Base-by-base conservation (phyloP, 495 filamentous ascomycete genomes). In the Trichoderma gamsii region DNA sequence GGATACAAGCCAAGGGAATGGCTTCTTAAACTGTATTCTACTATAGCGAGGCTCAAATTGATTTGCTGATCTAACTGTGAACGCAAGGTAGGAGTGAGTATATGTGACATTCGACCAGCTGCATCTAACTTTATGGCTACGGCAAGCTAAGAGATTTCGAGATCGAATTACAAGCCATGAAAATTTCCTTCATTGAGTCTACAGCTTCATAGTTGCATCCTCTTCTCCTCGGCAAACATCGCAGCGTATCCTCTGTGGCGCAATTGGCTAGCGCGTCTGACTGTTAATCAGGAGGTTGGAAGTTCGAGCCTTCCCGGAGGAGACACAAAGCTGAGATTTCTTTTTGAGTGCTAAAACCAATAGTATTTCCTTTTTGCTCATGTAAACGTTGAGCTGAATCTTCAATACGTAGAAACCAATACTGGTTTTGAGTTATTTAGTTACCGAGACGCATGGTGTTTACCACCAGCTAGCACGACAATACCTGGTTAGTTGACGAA, bases 1-100 rank as follows among this genome's bases (percentile, higher is more conserved):
- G 72, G 67, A 66, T 79, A 41, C 69, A 71, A 27, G n/a, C n/a
- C 21, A n/a, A 25, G 13, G 13, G 15, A 56, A 56, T 25, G n/a
- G 56, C 56, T 13, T 27, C 56, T 15, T 52, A 18, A 32, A 29
- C 27, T 29, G 15, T 12, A 61, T 32, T 18, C 3, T 52, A n/a
- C 13, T 12, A 49, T 38, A 38, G 35, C 35, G 35, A 38, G 35
- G 35, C 35, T 38, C 5, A 38, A 38, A 3, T 4, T 38, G 35
- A 38, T 38, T 38, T 12, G 18, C 5, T 16, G 5, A 49, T 49
- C 44, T 38, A 3, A 38, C 8, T 38, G 35, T 9, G 8, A 38
- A 38, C 7, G 35, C 35, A 38, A 7, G 35, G 35, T 38, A 38
- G 35, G 4, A 7, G 4, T 6, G 35, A 9, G 2, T 4, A 38